Percentiles rank a stretch among this genome's conserved stretches.
These are phyloP conservation scores for Neurospora sp. DNA, from an alignment of 495 filamentous ascomycete genomes.

Conservation along the genomic window DNA sequence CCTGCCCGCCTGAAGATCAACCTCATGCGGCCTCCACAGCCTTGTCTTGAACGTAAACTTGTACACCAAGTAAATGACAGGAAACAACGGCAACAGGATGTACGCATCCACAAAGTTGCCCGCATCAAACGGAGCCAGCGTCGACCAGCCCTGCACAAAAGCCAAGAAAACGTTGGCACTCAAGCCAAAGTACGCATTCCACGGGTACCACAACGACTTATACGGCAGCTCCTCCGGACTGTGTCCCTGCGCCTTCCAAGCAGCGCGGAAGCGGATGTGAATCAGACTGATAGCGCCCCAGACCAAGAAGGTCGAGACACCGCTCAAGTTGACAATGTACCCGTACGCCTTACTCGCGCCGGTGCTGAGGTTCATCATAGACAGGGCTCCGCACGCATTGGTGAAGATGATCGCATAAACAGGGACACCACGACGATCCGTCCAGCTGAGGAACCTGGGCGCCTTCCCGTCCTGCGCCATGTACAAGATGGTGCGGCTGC, in stretches of 20 bases:
- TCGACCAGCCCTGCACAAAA: slow-evolving; percentile 52
- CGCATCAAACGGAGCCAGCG: slow-evolving; percentile 45
- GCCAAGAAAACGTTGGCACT: slow-evolving; percentile 52
- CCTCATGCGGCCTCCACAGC: slow-evolving; percentile 40
- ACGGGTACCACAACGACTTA: slow-evolving; percentile 49
- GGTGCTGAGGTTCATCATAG: slow-evolving; percentile 53
- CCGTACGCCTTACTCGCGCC: slow-evolving; percentile 47
- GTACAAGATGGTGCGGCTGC: slow-evolving; percentile 54
- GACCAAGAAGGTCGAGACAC: slow-evolving; percentile 56
- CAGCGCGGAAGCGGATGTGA: slow-evolving; percentile 57
- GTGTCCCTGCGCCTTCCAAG: slow-evolving; percentile 47
- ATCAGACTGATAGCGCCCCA: slow-evolving; percentile 57
- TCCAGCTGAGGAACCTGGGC: slow-evolving; percentile 52
- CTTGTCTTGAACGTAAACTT: slow-evolving; percentile 51
- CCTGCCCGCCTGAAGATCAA: slow-evolving; percentile 52
- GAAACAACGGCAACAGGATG: slow-evolving; percentile 56
- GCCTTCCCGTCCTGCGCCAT: slow-evolving; percentile 58
- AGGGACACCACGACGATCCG: slow-evolving; percentile 55
- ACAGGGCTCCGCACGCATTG: slow-evolving; percentile 56
- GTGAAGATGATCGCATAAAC: slow-evolving; percentile 52
- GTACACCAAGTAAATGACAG: slow-evolving; percentile 46
- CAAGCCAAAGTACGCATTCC: slow-evolving; percentile 51
- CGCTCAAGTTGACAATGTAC: slow-evolving; percentile 39
- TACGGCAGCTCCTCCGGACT: slow-evolving; percentile 45
- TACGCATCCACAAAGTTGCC: slow-evolving; percentile 58